A percentile compares a stretch with the other conserved stretches of the same genome.
Conservation (phyloP, 2,329 filamentous ascomycete genomes). For the Blastomyces gilchristii region DNA sequence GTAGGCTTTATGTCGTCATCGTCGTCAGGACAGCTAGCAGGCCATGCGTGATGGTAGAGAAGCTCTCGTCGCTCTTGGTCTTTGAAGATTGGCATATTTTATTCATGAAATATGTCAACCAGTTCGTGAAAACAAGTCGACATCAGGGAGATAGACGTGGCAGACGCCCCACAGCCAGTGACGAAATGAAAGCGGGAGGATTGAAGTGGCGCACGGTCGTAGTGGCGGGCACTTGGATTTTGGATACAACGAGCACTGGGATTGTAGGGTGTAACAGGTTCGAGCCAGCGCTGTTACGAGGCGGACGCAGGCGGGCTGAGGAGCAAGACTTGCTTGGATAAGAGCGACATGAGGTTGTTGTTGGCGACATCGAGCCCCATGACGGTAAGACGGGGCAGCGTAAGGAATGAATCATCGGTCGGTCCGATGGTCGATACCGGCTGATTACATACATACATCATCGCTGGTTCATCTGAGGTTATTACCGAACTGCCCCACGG, state of each 20-base stretch:
- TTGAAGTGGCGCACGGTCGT: constrained; percentile 15
- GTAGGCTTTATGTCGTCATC: constrained; percentile 12
- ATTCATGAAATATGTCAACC: constrained; percentile 8
- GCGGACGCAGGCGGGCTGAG: not conserved
- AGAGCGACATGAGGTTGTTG: not conserved
- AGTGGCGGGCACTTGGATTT: constrained; percentile 10
- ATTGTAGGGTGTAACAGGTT: not conserved
- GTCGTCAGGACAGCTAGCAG: constrained; percentile 3
- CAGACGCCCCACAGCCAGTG: constrained; percentile 9
- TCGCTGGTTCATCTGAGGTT: not conserved
- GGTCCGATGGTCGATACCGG: not conserved
- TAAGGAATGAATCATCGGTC: not conserved
- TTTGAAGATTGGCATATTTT: constrained; percentile 23
- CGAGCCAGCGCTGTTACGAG: not conserved
- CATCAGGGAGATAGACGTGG: constrained; percentile 13
- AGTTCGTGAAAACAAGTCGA: constrained; percentile 3
- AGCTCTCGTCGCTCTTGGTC: constrained; percentile 24
- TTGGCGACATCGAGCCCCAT: not conserved
- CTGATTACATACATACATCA: constrained; percentile 5
- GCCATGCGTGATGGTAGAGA: constrained; percentile 20
- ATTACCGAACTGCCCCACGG: not conserved
- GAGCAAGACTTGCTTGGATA: constrained; percentile 3
- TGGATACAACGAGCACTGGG: not conserved
- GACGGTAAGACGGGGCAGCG: constrained; percentile 1
- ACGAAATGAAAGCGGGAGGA: constrained; percentile 1